These are phyloP conservation scores for Chlorella variabilis DNA, from an alignment of 163 green algal species.

Conservation along the genomic window DNA sequence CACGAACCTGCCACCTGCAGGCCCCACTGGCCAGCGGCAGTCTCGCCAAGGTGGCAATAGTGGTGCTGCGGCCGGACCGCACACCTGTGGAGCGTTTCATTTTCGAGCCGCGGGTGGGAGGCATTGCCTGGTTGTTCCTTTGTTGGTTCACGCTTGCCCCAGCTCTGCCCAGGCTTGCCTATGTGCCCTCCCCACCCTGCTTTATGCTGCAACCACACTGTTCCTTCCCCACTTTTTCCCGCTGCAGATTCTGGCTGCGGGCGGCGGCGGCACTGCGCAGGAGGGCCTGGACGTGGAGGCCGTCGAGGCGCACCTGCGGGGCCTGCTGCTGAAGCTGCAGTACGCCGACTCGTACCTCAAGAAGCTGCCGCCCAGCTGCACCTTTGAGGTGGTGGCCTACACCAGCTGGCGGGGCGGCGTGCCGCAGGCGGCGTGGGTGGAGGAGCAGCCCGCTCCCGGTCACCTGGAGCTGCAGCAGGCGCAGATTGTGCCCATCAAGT, in stretches of 20 bases:
- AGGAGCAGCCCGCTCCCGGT: conserved; percentile 36
- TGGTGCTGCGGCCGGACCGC: conserved; percentile 23
- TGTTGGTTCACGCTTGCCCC: no score
- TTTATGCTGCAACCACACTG: not conserved
- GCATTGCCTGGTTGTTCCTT: not conserved
- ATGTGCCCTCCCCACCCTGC: no score
- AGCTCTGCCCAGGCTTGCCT: no score
- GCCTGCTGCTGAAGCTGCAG: conserved; percentile 62
- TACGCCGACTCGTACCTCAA: conserved; percentile 49
- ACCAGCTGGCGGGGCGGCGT: conserved; percentile 15
- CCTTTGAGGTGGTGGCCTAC: conserved; percentile 58
- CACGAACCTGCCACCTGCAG: no score
- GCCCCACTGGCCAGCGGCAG: conserved; percentile 16
- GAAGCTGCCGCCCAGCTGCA: conserved; percentile 47
- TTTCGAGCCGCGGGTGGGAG: conserved; percentile 26
- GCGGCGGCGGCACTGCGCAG: not conserved
- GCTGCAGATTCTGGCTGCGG: conserved; percentile 17
- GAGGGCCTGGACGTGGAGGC: conserved; percentile 25
- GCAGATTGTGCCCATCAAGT: conserved; percentile 62
- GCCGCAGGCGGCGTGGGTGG: conserved; percentile 43
- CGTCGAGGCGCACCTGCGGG: conserved; percentile 43
- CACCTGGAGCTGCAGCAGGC: conserved; percentile 35
- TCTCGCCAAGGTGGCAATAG: conserved; percentile 41
- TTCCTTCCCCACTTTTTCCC: not conserved
- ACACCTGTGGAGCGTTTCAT: conserved; percentile 45